A percentile compares a stretch with the other conserved stretches of the same genome.
Evolutionary conservation across 148 eudicot genomes (phyloP).

Genomic region (Persicaria maculosa): DNA sequence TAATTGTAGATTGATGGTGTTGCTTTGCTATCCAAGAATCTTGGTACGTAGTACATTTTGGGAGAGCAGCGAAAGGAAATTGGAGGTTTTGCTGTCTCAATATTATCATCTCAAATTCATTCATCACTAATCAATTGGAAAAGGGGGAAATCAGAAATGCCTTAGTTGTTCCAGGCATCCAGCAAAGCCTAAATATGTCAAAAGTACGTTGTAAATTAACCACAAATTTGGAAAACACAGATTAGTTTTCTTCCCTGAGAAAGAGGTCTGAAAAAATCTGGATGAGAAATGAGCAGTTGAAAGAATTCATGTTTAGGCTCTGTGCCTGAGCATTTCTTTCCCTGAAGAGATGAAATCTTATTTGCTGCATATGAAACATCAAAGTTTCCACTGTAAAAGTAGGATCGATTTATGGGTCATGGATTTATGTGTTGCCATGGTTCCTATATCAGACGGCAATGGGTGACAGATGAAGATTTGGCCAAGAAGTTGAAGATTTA

Average conservation of each 20-base stretch:
- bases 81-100: neutral
- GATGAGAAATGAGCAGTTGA: neutral
- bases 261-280: neutral
- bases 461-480: slow-evolving; percentile 95
- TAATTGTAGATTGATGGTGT: neutral
- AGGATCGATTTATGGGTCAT: neutral
- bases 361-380: neutral
- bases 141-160: neutral
- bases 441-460: slow-evolving; percentile 56
- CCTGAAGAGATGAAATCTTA: neutral
- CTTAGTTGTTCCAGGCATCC: neutral
- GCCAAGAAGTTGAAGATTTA: slow-evolving; percentile 93
- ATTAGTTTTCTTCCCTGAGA: neutral
- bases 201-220: neutral
- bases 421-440: neutral
- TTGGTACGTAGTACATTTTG: neutral
- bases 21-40: neutral
- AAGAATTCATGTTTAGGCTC: neutral
- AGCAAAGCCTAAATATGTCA: neutral
- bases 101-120: neutral
- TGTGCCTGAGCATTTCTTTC: neutral
- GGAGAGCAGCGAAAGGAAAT: no score
- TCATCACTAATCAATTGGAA: neutral
- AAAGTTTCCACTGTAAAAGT: neutral
- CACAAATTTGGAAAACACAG: neutral